Evolutionary conservation across 164 flowering plant species (phyloP), one percentile per base, ranked within the genome.

Genomic region (Amborella trichopoda): DNA sequence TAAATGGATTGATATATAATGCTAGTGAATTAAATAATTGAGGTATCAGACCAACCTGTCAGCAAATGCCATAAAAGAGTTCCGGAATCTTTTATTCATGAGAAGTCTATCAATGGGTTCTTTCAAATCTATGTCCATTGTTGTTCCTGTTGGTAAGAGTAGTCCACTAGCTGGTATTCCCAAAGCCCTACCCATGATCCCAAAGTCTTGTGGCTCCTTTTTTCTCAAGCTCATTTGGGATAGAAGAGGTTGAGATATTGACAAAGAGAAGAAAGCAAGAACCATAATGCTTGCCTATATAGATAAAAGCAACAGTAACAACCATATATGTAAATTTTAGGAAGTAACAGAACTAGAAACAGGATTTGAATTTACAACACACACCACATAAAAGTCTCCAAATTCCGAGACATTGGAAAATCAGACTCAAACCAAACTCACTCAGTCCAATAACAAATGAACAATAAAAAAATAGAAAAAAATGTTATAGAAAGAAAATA

Each of bases 81-180:
- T 80, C 17, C 83, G 80, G 30, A 82, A 86, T 61, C 54, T 76
- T 65, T 71, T 82, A 69, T 80, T 69, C 58, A 52, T 61, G 46
- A 86, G 83, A 67, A 82, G 83, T 60, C 76, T 78, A 54, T 86
- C 89, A 26, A 86, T 60, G 49, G 93, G 82, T 50, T 82, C 93
- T 45, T 70, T 72, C 40, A 71, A 61, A 65, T 80, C 68, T 44
- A 74, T 52, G 23, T 50, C 53, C 23, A 28, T 26, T n/a, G 52
- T 19, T 17, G 61, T 56, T 49, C 61, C 76, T 52, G 47, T 64
- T 30, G 64, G 76, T 57, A 58, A 26, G 45, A 76, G 56, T 27
- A 68, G 40, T 46, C 81, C 82, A 53, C 81, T 74, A 50, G 78
- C 89, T 25, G 79, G 78, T 71, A 82, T 80, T n/a, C 95, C 89